Base-by-base conservation (phyloP, 768 basidiomycete species). In the Filobasidium wieringae region DNA sequence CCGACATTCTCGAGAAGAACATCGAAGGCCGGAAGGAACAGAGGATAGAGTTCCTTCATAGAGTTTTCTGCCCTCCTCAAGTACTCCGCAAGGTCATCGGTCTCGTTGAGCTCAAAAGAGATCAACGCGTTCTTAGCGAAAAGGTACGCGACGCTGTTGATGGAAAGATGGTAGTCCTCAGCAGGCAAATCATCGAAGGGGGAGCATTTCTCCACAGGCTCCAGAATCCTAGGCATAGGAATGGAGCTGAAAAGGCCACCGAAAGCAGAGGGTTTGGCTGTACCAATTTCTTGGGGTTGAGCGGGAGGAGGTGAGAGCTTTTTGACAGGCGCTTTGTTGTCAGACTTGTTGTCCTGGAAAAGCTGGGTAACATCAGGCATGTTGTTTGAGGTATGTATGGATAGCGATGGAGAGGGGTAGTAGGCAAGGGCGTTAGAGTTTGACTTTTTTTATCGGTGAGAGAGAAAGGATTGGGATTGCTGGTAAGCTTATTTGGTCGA, bases 341-440 rank as follows among this genome's bases (percentile, higher is more conserved):
- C 22, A 47, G 15, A 17, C 22, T 47, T 47, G 43, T 26, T 47
- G 36, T 57, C 56, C 8, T 43, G 33, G 49, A 57, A 36, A 37
- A 57, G 22, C 50, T 57, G 56, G 32, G 56, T 33, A 30, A 57
- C 51, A 40, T 57, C 56, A 34, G 56, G 49, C 56, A 57, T 57
- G 32, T 7, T 57, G 47, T 37, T 7, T 24, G 43, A 7, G 24
- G 22, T n/a, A n/a, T n/a, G n/a, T n/a, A n/a, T n/a, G n/a, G n/a
- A n/a, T n/a, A n/a, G n/a, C n/a, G n/a, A n/a, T n/a, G n/a, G n/a
- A n/a, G n/a, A n/a, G n/a, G n/a, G n/a, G n/a, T n/a, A n/a, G n/a
- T n/a, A n/a, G n/a, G n/a, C n/a, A n/a, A n/a, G n/a, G n/a, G n/a
- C n/a, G n/a, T n/a, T n/a, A n/a, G n/a, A n/a, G n/a, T n/a, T n/a